These are phyloP conservation scores for Jacaranda mimosifolia DNA, from an alignment of 257 asterid genomes.

Conservation along the genomic window DNA sequence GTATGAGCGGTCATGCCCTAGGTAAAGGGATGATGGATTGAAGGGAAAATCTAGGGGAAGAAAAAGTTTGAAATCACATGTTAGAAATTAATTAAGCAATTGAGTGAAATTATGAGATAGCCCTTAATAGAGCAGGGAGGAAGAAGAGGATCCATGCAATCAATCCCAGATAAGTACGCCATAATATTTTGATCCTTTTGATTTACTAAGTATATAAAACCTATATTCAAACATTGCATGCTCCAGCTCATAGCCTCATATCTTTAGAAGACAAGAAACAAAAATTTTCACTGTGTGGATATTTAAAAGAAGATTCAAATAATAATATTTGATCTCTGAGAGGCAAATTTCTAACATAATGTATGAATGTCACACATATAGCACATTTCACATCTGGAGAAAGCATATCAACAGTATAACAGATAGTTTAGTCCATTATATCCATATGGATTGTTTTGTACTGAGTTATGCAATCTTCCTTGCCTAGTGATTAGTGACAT, in stretches of 20 bases:
- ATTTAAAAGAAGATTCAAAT: not conserved
- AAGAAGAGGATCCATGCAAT: conserved; percentile 10
- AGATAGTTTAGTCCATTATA: not conserved
- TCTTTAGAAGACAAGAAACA: not conserved
- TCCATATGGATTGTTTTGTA: not conserved
- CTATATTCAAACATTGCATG: conserved; percentile 1
- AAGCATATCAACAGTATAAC: not conserved
- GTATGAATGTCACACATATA: not conserved
- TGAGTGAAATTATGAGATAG: not conserved
- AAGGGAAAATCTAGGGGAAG: not conserved
- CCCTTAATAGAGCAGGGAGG: not conserved
- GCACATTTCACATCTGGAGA: no score
- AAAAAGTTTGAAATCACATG: conserved; percentile 15
- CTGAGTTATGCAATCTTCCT: conserved; percentile 14
- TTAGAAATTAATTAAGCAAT: conserved; percentile 6
- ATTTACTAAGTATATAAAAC: not conserved
- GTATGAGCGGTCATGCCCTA: not conserved
- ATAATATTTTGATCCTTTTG: not conserved
- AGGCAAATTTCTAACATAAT: not conserved
- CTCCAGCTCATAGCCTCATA: not conserved
- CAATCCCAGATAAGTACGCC: not conserved
- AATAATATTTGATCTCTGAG: not conserved
- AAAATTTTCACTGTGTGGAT: not conserved
- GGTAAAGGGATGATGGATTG: not conserved
- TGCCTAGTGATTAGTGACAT: no score